Evolutionary conservation across 768 basidiomycete genomes (phyloP).

Genomic region (Rhodotorula babjevae): DNA sequence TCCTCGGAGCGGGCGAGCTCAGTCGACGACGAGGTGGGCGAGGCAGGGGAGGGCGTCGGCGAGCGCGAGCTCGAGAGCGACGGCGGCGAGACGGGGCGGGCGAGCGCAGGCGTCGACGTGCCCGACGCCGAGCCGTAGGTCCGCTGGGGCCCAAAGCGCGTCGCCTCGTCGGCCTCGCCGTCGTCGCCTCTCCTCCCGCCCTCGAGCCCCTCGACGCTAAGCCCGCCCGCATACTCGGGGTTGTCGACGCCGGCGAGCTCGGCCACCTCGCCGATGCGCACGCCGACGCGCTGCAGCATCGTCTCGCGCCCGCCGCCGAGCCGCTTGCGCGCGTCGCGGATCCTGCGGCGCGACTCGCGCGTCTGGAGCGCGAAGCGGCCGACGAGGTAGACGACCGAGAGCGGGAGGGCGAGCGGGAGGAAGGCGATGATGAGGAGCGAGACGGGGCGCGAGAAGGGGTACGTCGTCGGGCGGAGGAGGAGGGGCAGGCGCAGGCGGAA

Average conservation of each 20-base stretch:
- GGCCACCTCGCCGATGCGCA: slow-evolving; percentile 23
- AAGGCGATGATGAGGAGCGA: slow-evolving; percentile 20
- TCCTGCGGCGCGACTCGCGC: slow-evolving; percentile 60
- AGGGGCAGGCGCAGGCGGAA: slow-evolving; percentile 58
- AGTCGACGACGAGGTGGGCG: background rate
- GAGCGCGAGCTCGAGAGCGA: background rate
- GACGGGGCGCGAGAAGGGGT: slow-evolving; percentile 53
- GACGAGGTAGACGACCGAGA: slow-evolving; percentile 43
- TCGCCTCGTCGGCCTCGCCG: slow-evolving; percentile 10
- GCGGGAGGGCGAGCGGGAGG: slow-evolving; percentile 35
- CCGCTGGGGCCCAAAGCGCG: background rate
- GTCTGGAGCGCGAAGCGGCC: slow-evolving; percentile 59
- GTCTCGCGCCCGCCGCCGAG: slow-evolving; percentile 22
- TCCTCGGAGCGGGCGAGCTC: background rate
- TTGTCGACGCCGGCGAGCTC: slow-evolving; percentile 31
- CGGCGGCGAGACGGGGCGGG: background rate
- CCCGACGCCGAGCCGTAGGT: background rate
- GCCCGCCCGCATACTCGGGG: slow-evolving; percentile 23
- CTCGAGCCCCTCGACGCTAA: background rate
- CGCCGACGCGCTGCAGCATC: slow-evolving; percentile 30
- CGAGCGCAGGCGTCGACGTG: background rate
- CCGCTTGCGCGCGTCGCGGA: slow-evolving; percentile 52
- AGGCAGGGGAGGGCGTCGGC: background rate
- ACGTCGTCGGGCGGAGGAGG: slow-evolving; percentile 55
- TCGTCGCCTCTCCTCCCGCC: background rate